These are phyloP conservation scores for Hura crepitans DNA, from an alignment of 441 rosid genomes.

Conservation along the genomic window DNA sequence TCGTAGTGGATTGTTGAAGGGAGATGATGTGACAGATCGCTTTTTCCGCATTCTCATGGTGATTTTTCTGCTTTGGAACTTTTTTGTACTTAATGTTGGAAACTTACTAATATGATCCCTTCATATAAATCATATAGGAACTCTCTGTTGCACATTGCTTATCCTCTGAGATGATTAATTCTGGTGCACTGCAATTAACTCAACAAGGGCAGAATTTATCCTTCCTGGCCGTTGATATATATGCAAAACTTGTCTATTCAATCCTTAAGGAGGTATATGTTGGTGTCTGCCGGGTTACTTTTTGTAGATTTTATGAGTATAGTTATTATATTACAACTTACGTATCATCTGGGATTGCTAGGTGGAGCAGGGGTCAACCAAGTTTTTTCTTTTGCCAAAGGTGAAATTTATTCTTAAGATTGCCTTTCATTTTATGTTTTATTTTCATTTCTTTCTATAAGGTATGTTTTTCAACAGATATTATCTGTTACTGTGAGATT, in stretches of 20 bases:
- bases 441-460: conserved; percentile 1
- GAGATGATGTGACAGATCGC: conserved; percentile 81
- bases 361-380: conserved; percentile 73
- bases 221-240: conserved; percentile 81
- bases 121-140: conserved; percentile 43
- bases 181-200: conserved; percentile 54
- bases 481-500: conserved; percentile 66
- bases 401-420: conserved; percentile 34
- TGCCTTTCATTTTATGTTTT: not conserved
- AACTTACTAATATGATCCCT: conserved; percentile 17
- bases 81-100: conserved; percentile 4
- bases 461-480: conserved; percentile 48
- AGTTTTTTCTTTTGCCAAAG: conserved; percentile 63
- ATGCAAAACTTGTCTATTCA: conserved; percentile 78
- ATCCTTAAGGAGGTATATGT: conserved; percentile 73
- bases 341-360: conserved; percentile 41
- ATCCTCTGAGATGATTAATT: conserved; percentile 61
- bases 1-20: conserved; percentile 76
- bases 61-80: conserved; percentile 12
- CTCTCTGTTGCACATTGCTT: conserved; percentile 85
- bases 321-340: not conserved
- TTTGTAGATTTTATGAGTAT: not conserved
- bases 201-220: conserved; percentile 76
- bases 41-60: conserved; percentile 83
- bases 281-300: conserved; percentile 4